Percentiles rank a stretch among this genome's conserved stretches.
phyloP scores from a whole-genome alignment of 108 stramenopile genomes.

The Asterionellopsis glacialis region DNA sequence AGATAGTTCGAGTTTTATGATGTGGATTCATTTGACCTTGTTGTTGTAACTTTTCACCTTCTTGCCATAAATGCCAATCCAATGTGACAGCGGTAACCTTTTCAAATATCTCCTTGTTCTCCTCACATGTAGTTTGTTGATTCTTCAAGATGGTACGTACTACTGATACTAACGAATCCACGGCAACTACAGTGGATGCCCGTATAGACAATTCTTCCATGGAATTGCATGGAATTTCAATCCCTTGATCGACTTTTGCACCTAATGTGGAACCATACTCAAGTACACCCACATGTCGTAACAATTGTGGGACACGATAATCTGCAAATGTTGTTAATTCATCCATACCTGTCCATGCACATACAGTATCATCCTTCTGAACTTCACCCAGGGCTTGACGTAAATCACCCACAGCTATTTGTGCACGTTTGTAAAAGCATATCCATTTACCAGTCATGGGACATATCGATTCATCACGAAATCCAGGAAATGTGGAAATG shows the following conservation, averaged over 20 bases:
- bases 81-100: constrained; percentile 73
- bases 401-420: constrained; percentile 87
- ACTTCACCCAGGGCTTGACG: constrained; percentile 63
- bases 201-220: constrained; percentile 83
- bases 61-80: constrained; percentile 89
- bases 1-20: constrained; percentile 74
- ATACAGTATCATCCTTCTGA: constrained; percentile 9
- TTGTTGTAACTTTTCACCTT: constrained; percentile 67
- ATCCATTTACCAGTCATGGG: constrained; percentile 22
- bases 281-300: constrained; percentile 68
- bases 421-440: constrained; percentile 87
- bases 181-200: constrained; percentile 83
- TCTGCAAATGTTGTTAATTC: constrained; percentile 89
- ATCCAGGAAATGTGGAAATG: constrained; percentile 69
- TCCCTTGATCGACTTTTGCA: constrained; percentile 42
- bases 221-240: constrained; percentile 44
- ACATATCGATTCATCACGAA: constrained; percentile 54
- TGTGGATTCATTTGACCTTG: constrained; percentile 52
- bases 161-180: constrained; percentile 67
- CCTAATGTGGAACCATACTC: constrained; percentile 54
- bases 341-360: constrained; percentile 12
- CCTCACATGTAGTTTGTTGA: constrained; percentile 11
- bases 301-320: constrained; percentile 88
- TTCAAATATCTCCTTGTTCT: neutral
- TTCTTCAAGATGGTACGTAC: constrained; percentile 16